A percentile compares a stretch with the other conserved stretches of the same genome.
Conservation (phyloP, 1,284 basidiomycete species). For the Baeospora myosura region DNA sequence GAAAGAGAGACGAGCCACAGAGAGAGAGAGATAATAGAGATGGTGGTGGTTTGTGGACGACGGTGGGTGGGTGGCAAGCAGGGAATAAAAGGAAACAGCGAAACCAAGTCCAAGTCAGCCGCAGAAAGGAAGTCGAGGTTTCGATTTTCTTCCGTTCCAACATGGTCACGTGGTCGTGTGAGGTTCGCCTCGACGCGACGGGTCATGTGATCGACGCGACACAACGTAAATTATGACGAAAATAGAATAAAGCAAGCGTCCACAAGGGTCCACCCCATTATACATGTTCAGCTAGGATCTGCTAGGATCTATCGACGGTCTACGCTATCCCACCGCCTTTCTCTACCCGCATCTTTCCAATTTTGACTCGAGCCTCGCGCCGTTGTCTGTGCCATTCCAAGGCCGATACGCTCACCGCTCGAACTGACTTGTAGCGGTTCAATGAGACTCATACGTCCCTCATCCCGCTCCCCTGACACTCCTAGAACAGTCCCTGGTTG, state of each 20-base stretch:
- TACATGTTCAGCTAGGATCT: no score
- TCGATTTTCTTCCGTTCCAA: background rate
- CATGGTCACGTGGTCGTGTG: slow-evolving; percentile 1
- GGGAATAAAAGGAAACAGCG: slow-evolving; percentile 1
- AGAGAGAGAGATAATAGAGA: slow-evolving; percentile 5
- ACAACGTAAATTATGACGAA: no score
- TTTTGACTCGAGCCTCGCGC: no score
- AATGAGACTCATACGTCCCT: slow-evolving; percentile 34
- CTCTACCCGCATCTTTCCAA: background rate
- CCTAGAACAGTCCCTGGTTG: slow-evolving; percentile 58
- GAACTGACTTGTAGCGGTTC: slow-evolving; percentile 47
- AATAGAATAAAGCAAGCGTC: no score
- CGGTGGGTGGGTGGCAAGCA: slow-evolving; percentile 2
- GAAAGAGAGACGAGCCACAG: slow-evolving; percentile 9
- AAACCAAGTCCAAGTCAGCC: background rate
- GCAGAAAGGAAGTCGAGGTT: background rate
- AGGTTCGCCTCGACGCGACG: no score
- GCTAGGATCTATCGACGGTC: no score
- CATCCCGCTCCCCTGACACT: slow-evolving; percentile 19
- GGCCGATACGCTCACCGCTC: slow-evolving; percentile 40
- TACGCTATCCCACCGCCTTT: background rate
- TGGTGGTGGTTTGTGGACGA: slow-evolving; percentile 9
- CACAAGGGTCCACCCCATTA: no score
- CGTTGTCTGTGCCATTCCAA: no score
- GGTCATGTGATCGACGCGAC: no score